Conservation (phyloP, 148 eudicot genomes). For the Vaccinium corymbosum region DNA sequence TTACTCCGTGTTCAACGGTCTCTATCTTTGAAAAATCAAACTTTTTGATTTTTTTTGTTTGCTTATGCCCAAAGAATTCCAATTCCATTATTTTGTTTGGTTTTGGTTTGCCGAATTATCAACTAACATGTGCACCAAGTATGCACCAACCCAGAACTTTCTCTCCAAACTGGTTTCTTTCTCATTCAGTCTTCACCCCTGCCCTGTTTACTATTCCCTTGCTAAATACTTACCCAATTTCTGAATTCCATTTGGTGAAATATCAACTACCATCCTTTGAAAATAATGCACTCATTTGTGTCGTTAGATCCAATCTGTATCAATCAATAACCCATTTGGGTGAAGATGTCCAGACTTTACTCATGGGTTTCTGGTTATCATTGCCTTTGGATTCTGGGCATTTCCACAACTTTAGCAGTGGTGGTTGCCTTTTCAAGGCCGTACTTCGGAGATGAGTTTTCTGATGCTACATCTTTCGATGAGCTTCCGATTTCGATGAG, state of each 20-base stretch:
- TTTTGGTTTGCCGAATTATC: background rate
- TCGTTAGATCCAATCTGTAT: background rate
- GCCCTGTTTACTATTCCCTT: background rate
- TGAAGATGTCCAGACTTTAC: background rate
- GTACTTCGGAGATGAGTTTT: background rate
- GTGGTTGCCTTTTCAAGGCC: conserved; percentile 11
- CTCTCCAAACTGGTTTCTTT: background rate
- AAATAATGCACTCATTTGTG: background rate
- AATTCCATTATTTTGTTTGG: background rate
- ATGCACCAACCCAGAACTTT: background rate
- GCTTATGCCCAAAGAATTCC: conserved; percentile 2
- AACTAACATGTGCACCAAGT: background rate
- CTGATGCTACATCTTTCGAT: background rate
- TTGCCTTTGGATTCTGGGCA: conserved; percentile 3
- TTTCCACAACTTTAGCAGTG: background rate
- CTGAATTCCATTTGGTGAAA: background rate
- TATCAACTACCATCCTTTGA: background rate
- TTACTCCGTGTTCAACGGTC: background rate
- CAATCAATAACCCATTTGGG: background rate
- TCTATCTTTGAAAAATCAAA: conserved; percentile 8
- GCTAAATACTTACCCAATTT: background rate
- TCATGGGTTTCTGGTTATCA: conserved; percentile 2
- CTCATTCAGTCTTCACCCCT: background rate
- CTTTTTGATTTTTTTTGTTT: background rate
- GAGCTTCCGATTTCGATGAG: conserved; percentile 11